Percentiles rank a stretch among this genome's conserved stretches.
Conservation (phyloP, 1,284 basidiomycete species). For the Leccinum pallidistipes region DNA sequence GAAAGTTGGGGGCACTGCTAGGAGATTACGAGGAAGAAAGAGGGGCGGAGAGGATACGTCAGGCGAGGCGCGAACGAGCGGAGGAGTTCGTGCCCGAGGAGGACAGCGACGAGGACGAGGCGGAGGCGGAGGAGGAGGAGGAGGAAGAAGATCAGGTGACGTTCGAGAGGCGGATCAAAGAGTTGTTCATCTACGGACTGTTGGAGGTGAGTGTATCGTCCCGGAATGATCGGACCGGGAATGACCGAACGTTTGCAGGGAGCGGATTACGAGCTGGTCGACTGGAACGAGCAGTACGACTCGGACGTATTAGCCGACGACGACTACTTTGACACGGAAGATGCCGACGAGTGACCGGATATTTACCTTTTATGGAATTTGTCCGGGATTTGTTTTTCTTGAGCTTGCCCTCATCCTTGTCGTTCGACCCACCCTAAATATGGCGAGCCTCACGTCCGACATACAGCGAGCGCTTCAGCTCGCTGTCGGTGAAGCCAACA, state of each 20-base stretch:
- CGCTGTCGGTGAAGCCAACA: slow-evolving; percentile 44
- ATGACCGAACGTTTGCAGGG: slow-evolving; percentile 9
- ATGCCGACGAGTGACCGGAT: slow-evolving; percentile 41
- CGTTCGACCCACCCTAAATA: slow-evolving; percentile 39
- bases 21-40: slow-evolving; percentile 75
- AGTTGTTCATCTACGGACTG: slow-evolving; percentile 73
- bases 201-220: slow-evolving; percentile 54
- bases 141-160: slow-evolving; percentile 41
- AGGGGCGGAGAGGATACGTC: slow-evolving; percentile 58
- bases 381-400: slow-evolving; percentile 13
- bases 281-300: slow-evolving; percentile 76
- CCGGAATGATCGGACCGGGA: too few relatives aligned
- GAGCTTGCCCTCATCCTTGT: slow-evolving; percentile 42
- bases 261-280: slow-evolving; percentile 68
- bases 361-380: slow-evolving; percentile 15
- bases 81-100: slow-evolving; percentile 63
- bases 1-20: slow-evolving; percentile 64
- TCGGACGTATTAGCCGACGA: slow-evolving; percentile 30
- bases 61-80: slow-evolving; percentile 41
- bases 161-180: slow-evolving; percentile 63
- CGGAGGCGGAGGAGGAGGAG: slow-evolving; percentile 41
- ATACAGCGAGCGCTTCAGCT: slow-evolving; percentile 39
- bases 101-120: slow-evolving; percentile 45
- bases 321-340: slow-evolving; percentile 72
- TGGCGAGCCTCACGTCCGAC: slow-evolving; percentile 39